phyloP scores from a whole-genome alignment of 2,329 filamentous ascomycete genomes.

The Alternaria ventricosa region DNA sequence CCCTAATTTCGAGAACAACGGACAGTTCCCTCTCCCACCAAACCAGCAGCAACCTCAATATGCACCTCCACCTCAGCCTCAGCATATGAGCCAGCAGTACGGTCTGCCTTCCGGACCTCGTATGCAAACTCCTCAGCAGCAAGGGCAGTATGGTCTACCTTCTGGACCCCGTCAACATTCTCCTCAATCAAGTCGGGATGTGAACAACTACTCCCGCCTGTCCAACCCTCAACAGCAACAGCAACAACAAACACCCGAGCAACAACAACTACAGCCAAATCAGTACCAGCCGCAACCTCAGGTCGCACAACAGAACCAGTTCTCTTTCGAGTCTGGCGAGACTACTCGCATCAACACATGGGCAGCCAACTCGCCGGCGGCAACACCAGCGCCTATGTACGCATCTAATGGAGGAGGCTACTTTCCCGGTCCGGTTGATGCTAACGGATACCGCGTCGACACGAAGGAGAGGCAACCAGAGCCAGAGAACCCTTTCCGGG shows the following conservation, averaged over 20 bases:
- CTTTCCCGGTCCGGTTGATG: conserved; percentile 28
- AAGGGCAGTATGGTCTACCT: conserved; percentile 22
- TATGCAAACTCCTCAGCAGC: conserved; percentile 20
- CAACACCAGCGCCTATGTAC: conserved; percentile 30
- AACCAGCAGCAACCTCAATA: conserved; percentile 21
- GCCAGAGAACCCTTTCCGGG: conserved; percentile 26
- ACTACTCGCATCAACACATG: conserved; percentile 38
- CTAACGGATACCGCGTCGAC: conserved; percentile 37
- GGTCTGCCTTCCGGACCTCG: conserved; percentile 21
- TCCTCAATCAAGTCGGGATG: conserved; percentile 10
- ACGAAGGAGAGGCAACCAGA: conserved; percentile 29
- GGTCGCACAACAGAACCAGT: conserved; percentile 13
- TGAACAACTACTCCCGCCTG: conserved; percentile 12
- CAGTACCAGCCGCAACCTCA: conserved; percentile 9
- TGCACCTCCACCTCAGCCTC: conserved; percentile 15
- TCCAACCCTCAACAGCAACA: conserved; percentile 10
- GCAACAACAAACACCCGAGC: conserved; percentile 8
- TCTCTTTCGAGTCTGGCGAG: conserved; percentile 24
- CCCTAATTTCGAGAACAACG: conserved; percentile 24
- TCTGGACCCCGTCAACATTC: conserved; percentile 9
- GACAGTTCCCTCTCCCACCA: conserved; percentile 21
- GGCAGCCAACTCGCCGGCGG: conserved; percentile 7
- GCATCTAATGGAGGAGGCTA: conserved; percentile 27
- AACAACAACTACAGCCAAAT: conserved; percentile 11
- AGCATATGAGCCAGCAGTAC: conserved; percentile 10